A percentile compares a stretch with the other conserved stretches of the same genome.
phyloP scores from a whole-genome alignment of 495 filamentous ascomycete genomes.

The Penicillium ochrochloron region DNA sequence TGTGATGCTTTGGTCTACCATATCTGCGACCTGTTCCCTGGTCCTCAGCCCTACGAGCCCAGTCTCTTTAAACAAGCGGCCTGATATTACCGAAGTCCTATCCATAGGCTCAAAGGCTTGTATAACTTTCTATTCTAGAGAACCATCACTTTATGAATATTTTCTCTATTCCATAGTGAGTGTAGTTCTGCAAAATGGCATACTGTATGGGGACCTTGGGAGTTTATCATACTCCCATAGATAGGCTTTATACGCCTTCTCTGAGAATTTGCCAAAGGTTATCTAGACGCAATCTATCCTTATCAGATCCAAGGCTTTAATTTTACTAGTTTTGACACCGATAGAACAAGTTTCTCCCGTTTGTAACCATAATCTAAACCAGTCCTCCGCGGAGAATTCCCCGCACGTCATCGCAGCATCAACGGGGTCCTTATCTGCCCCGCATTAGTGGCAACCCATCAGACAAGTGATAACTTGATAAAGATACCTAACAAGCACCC shows the following conservation, averaged over 20 bases:
- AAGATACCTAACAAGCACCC: not conserved
- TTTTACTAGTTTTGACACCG: not conserved
- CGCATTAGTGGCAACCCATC: not conserved
- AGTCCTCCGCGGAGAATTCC: not conserved
- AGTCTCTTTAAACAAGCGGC: not conserved
- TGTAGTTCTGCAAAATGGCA: no score
- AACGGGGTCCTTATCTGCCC: not conserved
- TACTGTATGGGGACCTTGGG: not conserved
- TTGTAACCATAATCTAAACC: not conserved
- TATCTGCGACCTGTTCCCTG: not conserved
- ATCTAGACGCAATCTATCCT: not conserved
- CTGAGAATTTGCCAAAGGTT: no score
- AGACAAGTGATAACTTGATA: not conserved
- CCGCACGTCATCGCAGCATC: conserved; percentile 1
- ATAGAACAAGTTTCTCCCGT: not conserved
- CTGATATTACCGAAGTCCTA: no score
- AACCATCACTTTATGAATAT: no score
- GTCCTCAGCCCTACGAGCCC: not conserved
- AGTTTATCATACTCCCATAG: not conserved
- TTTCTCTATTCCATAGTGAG: no score
- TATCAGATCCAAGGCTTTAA: not conserved
- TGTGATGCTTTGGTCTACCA: not conserved
- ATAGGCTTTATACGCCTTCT: not conserved
- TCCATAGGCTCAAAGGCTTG: no score
- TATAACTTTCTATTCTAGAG: no score